Evolutionary conservation across 139 green algal species (phyloP).

Genomic region (Chlorella sp.): DNA sequence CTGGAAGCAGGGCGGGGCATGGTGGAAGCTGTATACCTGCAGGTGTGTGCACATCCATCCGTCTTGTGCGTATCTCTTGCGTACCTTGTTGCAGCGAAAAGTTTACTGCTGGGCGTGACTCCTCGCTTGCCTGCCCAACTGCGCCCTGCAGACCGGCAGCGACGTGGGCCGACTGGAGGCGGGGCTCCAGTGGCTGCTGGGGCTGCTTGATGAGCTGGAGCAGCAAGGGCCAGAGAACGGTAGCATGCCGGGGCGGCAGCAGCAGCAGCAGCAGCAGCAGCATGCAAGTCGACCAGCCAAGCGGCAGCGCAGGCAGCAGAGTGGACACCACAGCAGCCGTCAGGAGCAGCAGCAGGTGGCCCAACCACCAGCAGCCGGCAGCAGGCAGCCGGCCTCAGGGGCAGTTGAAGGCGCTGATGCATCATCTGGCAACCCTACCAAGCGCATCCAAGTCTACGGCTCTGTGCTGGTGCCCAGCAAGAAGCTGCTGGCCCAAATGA

Average conservation of each 20-base stretch:
- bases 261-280: background rate
- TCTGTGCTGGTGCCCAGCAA: constrained; percentile 58
- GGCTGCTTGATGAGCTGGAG: background rate
- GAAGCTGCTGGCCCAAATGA: constrained; percentile 62
- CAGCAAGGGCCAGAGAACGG: background rate
- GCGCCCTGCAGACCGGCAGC: background rate
- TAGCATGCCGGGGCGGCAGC: background rate
- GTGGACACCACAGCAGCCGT: background rate
- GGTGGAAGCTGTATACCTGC: constrained; percentile 49
- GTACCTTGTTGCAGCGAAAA: background rate
- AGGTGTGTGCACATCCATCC: constrained; percentile 27
- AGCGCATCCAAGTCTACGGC: constrained; percentile 35
- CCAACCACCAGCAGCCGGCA: background rate
- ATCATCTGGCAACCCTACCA: background rate
- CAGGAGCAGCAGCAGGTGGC: background rate
- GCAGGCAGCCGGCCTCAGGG: background rate
- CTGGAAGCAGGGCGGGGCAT: constrained; percentile 28
- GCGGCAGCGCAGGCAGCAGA: background rate
- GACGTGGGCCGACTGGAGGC: constrained; percentile 41
- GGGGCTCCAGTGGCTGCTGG: constrained; percentile 37
- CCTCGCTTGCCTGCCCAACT: too few relatives aligned
- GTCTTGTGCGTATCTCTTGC: too few relatives aligned
- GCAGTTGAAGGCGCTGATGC: background rate
- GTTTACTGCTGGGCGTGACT: background rate
- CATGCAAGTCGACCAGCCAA: background rate